Evolutionary conservation across 345 rosid species (phyloP).

Genomic region (Populus alba): DNA sequence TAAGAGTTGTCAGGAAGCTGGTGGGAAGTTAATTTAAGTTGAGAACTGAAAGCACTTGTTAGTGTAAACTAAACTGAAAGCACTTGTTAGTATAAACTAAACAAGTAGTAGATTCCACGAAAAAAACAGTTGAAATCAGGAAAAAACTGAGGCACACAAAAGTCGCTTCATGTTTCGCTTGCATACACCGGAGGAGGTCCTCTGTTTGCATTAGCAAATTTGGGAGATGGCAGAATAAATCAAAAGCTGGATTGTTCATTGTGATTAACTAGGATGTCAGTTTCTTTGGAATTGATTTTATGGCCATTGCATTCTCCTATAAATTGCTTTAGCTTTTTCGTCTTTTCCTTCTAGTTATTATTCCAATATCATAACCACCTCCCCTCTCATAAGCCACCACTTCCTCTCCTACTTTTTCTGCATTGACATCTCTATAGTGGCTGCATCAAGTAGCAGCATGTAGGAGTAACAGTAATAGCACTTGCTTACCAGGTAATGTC

Average conservation of each 20-base stretch:
- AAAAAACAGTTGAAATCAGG: not conserved
- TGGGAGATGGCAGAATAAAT: not conserved
- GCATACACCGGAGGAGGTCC: not conserved
- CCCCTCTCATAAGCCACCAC: not conserved
- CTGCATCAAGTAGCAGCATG: not conserved
- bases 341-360: not conserved
- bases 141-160: not conserved
- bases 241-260: not conserved
- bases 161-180: not conserved
- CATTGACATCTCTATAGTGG: not conserved
- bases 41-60: not conserved
- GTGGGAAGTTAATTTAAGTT: not conserved
- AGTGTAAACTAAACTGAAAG: not conserved
- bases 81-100: not conserved
- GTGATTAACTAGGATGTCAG: not conserved
- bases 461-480: not conserved
- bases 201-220: not conserved
- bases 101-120: not conserved
- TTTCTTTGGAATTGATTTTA: not conserved
- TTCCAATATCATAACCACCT: not conserved
- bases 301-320: not conserved
- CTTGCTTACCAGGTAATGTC: constrained; percentile 23
- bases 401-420: not conserved
- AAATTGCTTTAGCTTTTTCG: not conserved
- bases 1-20: constrained; percentile 9